phyloP scores from a whole-genome alignment of 495 filamentous ascomycete genomes.

The Lophiotrema nucula region DNA sequence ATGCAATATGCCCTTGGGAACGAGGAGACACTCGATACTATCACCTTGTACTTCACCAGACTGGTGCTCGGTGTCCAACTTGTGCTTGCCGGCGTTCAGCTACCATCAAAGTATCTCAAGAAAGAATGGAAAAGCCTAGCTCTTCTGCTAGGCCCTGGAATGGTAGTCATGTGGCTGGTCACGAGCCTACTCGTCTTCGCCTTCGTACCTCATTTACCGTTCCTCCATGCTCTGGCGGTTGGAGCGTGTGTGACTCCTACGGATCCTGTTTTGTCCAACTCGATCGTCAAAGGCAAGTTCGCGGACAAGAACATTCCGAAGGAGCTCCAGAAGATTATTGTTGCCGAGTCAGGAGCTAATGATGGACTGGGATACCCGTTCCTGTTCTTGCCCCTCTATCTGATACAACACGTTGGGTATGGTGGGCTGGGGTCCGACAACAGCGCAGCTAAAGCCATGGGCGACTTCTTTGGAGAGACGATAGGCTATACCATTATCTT shows the following conservation, averaged over 20 bases:
- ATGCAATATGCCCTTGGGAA: conserved; percentile 71
- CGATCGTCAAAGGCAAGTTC: conserved; percentile 91
- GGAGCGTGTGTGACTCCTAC: conserved; percentile 88
- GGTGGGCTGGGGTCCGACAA: conserved; percentile 57
- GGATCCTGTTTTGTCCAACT: conserved; percentile 84
- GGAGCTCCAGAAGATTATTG: conserved; percentile 78
- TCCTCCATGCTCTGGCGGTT: conserved; percentile 75
- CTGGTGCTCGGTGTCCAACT: conserved; percentile 90
- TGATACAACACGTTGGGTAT: conserved; percentile 71
- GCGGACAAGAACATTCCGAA: conserved; percentile 86
- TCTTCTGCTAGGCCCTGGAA: conserved; percentile 78
- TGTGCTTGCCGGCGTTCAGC: conserved; percentile 83
- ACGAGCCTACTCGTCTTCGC: conserved; percentile 78
- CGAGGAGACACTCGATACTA: conserved; percentile 55
- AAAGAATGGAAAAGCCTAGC: conserved; percentile 77
- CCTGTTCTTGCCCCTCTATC: conserved; percentile 77
- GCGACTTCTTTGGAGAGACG: conserved; percentile 82
- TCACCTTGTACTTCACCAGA: conserved; percentile 80
- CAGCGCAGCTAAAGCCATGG: conserved; percentile 65
- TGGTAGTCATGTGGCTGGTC: conserved; percentile 85
- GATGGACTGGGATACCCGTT: conserved; percentile 95
- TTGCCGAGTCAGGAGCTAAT: conserved; percentile 88
- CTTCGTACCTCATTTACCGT: conserved; percentile 67
- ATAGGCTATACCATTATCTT: conserved; percentile 81
- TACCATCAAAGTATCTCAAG: conserved; percentile 81